Conservation (phyloP, 805 yeast genomes). For the Saccharomycopsis selenospora region DNA sequence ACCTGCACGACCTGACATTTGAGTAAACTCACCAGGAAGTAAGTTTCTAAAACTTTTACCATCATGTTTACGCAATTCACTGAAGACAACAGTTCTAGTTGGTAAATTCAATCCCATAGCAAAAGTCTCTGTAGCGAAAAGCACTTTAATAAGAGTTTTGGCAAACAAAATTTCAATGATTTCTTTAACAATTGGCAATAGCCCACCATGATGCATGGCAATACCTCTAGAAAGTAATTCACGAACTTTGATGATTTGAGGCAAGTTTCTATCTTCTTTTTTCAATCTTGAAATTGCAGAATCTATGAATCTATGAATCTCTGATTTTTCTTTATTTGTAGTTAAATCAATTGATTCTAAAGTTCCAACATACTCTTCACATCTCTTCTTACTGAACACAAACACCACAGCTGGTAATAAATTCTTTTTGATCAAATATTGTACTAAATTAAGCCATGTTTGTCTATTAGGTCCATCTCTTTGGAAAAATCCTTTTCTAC, state of each 20-base stretch:
- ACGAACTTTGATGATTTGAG: conserved; percentile 79
- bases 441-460: conserved; percentile 70
- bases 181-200: conserved; percentile 88
- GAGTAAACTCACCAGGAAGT: conserved; percentile 95
- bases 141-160: conserved; percentile 74
- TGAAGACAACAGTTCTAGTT: conserved; percentile 90
- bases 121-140: conserved; percentile 96
- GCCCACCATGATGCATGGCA: conserved; percentile 94
- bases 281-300: conserved; percentile 80
- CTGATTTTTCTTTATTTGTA: conserved; percentile 78
- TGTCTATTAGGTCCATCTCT: conserved; percentile 70
- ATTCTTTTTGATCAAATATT: conserved; percentile 55
- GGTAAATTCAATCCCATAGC: conserved; percentile 98
- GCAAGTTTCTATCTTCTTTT: conserved; percentile 86
- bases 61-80: conserved; percentile 82
- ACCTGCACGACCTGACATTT: conserved; percentile 99
- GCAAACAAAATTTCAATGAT: conserved; percentile 89
- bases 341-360: conserved; percentile 71
- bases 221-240: conserved; percentile 85
- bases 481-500: conserved; percentile 23
- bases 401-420: conserved; percentile 89
- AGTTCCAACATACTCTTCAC: conserved; percentile 88
- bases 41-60: conserved; percentile 76
- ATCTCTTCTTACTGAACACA: conserved; percentile 87
- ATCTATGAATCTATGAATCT: conserved; percentile 88